Evolutionary conservation across 2,329 filamentous ascomycete genomes (phyloP).

Genomic region (Cladosporium sp.): DNA sequence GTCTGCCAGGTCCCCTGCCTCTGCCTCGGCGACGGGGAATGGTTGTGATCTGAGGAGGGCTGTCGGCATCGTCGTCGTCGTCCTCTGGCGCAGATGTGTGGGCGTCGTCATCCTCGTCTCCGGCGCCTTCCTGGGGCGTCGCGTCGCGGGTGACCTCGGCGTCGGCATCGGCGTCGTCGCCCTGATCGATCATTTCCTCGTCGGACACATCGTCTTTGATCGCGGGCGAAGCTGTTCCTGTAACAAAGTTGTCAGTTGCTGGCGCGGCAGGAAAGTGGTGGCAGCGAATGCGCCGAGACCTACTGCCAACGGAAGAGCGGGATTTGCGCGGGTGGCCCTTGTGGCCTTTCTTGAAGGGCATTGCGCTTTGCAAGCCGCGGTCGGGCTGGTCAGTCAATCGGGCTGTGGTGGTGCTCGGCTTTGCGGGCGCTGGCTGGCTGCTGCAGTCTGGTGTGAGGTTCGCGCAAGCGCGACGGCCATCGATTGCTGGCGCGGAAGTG

Average conservation of each 20-base stretch:
- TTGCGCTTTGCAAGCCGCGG: conserved; percentile 8
- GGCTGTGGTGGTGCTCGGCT: neutral
- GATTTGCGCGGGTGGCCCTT: conserved; percentile 20
- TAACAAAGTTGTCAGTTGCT: conserved; percentile 6
- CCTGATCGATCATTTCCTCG: conserved; percentile 27
- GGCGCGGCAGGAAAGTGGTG: conserved; percentile 1
- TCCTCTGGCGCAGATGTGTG: conserved; percentile 24
- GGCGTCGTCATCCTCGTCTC: conserved; percentile 19
- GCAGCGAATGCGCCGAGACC: conserved; percentile 1
- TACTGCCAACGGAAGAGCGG: conserved; percentile 16
- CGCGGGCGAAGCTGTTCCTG: conserved; percentile 23
- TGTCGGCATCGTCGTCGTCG: conserved; percentile 26
- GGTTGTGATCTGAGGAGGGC: conserved; percentile 23
- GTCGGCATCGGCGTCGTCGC: conserved; percentile 15
- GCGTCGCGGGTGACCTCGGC: conserved; percentile 16
- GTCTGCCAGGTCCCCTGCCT: conserved; percentile 20
- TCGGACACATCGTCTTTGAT: conserved; percentile 23
- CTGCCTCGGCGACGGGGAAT: conserved; percentile 36
- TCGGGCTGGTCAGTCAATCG: neutral
- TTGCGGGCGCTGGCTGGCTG: neutral
- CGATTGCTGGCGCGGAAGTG: no score
- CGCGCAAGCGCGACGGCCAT: no score
- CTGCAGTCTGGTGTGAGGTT: neutral
- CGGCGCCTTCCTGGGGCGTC: conserved; percentile 16
- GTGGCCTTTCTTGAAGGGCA: conserved; percentile 26